Evolutionary conservation across 139 green algal genomes (phyloP).

Genomic region (Chlorella sp.): DNA sequence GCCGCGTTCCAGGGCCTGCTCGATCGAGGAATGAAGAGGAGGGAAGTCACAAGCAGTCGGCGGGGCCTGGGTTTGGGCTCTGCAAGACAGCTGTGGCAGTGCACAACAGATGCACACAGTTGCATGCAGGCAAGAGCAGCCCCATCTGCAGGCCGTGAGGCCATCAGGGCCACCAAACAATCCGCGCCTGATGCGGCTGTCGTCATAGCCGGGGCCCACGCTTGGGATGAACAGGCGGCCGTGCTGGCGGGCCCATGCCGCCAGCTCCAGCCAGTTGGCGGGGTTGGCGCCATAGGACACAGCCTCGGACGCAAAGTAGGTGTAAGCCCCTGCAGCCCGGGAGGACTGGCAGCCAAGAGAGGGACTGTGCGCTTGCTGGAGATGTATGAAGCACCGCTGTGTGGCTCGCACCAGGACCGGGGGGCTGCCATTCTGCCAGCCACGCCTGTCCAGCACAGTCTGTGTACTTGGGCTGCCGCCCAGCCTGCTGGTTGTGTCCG

Average conservation of each 20-base stretch:
- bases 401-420: too few species aligned
- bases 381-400: not conserved
- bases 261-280: conserved; percentile 13
- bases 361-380: too few species aligned
- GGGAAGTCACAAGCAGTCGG: not conserved
- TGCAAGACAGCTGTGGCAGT: too few species aligned
- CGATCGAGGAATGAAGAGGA: not conserved
- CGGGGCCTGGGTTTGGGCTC: too few species aligned
- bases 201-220: conserved; percentile 13
- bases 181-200: not conserved
- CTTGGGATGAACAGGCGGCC: conserved; percentile 13
- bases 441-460: too few species aligned
- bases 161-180: not conserved
- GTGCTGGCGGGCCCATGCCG: not conserved
- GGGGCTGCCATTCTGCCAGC: too few species aligned
- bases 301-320: not conserved
- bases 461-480: too few species aligned
- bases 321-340: conserved; percentile 3
- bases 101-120: too few species aligned
- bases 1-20: conserved; percentile 18
- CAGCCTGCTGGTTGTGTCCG: not conserved
- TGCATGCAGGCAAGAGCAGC: too few species aligned
- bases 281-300: conserved; percentile 17
- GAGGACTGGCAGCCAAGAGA: too few species aligned
- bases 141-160: too few species aligned